phyloP scores from a whole-genome alignment of 345 rosid species.

The Eucalyptus curtisii region DNA sequence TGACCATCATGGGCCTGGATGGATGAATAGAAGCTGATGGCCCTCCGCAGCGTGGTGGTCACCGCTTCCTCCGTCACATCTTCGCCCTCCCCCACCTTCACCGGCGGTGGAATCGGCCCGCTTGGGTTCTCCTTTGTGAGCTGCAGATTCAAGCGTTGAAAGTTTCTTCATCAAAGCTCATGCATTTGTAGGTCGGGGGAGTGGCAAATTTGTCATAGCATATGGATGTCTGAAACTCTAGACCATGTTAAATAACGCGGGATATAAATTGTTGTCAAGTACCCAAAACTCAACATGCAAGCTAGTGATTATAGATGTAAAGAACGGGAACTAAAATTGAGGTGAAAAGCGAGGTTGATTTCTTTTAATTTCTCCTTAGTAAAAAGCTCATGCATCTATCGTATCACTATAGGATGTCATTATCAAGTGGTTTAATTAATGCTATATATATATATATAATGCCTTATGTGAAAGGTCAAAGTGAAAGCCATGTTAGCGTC shows the following conservation, averaged over 20 bases:
- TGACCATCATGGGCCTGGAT: conserved; percentile 59
- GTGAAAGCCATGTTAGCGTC: background rate
- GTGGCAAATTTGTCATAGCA: background rate
- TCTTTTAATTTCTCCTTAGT: background rate
- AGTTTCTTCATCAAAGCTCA: background rate
- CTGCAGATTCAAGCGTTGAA: background rate
- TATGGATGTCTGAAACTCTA: background rate
- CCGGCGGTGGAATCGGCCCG: conserved; percentile 17
- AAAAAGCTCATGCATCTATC: background rate
- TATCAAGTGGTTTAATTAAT: background rate
- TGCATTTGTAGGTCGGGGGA: background rate
- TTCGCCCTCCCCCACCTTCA: conserved; percentile 17
- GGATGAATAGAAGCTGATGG: conserved; percentile 36
- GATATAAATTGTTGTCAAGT: background rate
- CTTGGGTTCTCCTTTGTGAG: conserved; percentile 17
- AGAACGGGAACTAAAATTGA: background rate
- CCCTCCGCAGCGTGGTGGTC: conserved; percentile 31
- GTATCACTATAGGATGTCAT: background rate
- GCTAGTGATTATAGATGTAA: background rate
- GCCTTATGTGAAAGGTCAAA: background rate
- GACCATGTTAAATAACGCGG: background rate
- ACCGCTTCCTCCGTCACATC: conserved; percentile 15
- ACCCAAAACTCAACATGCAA: background rate
- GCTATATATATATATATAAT: background rate
- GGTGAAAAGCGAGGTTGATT: background rate